A percentile compares a stretch with the other conserved stretches of the same genome.
phyloP scores from a whole-genome alignment of 2,329 filamentous ascomycete genomes.

The Dactylonectria macrodidyma region DNA sequence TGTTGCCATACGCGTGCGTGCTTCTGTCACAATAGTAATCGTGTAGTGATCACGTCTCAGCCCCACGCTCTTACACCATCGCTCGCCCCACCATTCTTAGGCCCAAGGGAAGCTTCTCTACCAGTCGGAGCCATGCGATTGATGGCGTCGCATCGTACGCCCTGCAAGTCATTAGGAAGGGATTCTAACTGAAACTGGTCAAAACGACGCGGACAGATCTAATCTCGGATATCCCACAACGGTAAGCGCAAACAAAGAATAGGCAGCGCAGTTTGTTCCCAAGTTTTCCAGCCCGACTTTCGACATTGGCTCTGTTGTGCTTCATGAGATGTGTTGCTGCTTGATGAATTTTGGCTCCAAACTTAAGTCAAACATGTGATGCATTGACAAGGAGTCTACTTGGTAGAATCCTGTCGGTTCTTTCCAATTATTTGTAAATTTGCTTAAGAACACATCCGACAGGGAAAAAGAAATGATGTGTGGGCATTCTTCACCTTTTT shows the following conservation, averaged over 20 bases:
- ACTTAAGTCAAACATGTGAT: background rate
- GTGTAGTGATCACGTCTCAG: slow-evolving; percentile 39
- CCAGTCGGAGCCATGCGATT: slow-evolving; percentile 15
- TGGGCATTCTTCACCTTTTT: no score
- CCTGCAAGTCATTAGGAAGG: slow-evolving; percentile 1
- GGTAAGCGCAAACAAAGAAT: background rate
- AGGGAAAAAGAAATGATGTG: no score
- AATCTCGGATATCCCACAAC: slow-evolving; percentile 1
- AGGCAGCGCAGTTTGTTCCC: background rate
- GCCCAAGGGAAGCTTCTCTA: background rate
- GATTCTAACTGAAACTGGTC: background rate
- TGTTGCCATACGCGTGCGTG: slow-evolving; percentile 24
- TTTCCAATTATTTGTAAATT: no score
- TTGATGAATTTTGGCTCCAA: background rate
- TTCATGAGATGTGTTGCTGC: background rate
- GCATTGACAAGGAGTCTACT: background rate
- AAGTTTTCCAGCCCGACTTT: background rate
- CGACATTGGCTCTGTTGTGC: background rate
- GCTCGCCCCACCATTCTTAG: slow-evolving; percentile 30
- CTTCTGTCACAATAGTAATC: slow-evolving; percentile 30
- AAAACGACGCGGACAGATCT: background rate
- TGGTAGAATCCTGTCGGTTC: background rate
- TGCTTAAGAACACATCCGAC: no score
- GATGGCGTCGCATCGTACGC: background rate
- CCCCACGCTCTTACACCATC: slow-evolving; percentile 47